These are phyloP conservation scores for Mesembryanthemum crystallinum DNA, from an alignment of 148 eudicot species.

Conservation along the genomic window DNA sequence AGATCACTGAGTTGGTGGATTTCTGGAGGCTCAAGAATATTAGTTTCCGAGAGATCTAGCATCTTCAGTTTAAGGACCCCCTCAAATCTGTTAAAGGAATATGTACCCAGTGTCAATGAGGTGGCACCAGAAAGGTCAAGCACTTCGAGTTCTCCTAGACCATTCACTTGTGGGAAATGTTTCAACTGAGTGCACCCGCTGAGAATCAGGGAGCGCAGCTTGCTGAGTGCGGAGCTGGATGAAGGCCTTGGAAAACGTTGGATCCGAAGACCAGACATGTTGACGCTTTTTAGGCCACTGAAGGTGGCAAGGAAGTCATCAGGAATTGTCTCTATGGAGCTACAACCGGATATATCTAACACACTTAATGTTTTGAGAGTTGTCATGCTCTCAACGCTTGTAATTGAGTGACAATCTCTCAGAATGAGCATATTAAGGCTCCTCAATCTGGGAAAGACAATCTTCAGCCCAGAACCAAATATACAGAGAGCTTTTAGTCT, in stretches of 20 bases:
- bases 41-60: conserved; percentile 1
- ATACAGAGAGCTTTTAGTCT: neutral
- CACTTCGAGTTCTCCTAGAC: neutral
- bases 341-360: conserved; percentile 2
- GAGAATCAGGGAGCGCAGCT: neutral
- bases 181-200: conserved; percentile 10
- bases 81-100: neutral
- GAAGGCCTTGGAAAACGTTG: conserved; percentile 9
- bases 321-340: neutral
- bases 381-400: neutral
- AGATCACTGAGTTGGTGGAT: neutral
- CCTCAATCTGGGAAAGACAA: neutral
- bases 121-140: conserved; percentile 19
- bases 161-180: neutral
- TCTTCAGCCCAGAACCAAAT: neutral
- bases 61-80: conserved; percentile 9
- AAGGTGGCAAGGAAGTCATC: neutral
- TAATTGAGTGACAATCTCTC: neutral
- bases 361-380: neutral
- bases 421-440: neutral
- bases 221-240: neutral
- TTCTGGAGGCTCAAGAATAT: neutral
- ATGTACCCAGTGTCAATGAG: neutral
- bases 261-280: neutral
- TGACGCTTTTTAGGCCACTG: neutral